Evolutionary conservation across 192 early-diverging fungal species (phyloP), one percentile per base, ranked within the genome.

Genomic region (Entomortierella lignicola): DNA sequence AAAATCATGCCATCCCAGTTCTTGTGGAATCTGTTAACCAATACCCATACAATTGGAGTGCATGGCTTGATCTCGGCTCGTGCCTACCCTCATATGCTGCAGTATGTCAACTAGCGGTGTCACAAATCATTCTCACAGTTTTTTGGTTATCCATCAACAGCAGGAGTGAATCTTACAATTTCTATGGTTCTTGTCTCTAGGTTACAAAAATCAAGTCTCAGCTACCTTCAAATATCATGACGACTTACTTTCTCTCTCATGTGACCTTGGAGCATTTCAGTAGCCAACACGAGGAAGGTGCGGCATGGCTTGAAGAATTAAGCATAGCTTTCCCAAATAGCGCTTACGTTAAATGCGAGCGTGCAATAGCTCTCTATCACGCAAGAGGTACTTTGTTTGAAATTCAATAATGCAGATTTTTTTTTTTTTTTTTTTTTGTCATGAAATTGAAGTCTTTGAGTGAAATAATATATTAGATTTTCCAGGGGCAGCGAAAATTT

Each of bases 1-100:
- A 82, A 21, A 52, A 53, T 25, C 73, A 81, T 57, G 91, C 94
- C 2, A 71, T 82, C 42, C 61, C 75, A 18, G 73, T 85, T 20
- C 81, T 96, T 8, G 29, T 95, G 20, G 67, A 86, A 56, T 92
- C 96, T 12, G 79, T 99, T 1, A 66, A 77, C 20, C 70, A 70
- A 69, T 96, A 90, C 71, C 92, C 90, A 30, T 95, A 84, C 82
- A 95, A 96, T 77, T 98, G 95, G 95, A 93, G 91, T 55, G 94
- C 95, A 25, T 99, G 97, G 97, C 69, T 88, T 55, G 94, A 93
- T 47, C 82, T 98, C 1, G 89, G 81, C 8, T 64, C 82, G 11
- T 85, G 87, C 50, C 62, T 93, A 8, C 72, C 82, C 52, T 66
- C 82, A 8, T 67, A 65, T 21, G 77, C 84, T n/a, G 77, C 68